Conservation (phyloP, 352 stramenopile species). For the Thalassiosira ordinaria region DNA sequence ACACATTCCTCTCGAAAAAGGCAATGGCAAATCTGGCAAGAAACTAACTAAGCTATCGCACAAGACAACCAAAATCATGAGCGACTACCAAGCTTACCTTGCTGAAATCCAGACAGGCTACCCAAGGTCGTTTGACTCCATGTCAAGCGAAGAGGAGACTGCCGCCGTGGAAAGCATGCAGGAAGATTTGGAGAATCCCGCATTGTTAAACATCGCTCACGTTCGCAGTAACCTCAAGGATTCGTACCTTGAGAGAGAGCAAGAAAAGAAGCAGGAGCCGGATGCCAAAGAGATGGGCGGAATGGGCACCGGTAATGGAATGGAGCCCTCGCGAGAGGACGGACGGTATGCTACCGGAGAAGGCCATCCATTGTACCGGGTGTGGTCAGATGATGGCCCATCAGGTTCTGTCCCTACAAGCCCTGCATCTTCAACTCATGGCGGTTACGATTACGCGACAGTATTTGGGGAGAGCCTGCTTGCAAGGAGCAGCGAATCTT, state of each 20-base stretch:
- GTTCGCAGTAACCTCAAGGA: background rate
- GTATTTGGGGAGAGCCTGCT: background rate
- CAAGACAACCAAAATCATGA: conserved; percentile 4
- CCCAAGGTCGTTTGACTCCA: no score
- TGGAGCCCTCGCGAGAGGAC: background rate
- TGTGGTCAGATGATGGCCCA: background rate
- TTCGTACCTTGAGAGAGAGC: background rate
- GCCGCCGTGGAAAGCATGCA: background rate
- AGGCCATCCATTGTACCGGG: background rate
- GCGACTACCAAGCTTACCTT: conserved; percentile 1
- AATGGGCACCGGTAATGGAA: background rate
- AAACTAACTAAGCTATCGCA: background rate
- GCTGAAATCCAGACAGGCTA: background rate
- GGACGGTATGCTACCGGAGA: background rate
- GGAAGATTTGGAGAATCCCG: background rate
- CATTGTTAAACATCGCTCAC: background rate
- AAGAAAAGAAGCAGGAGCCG: background rate
- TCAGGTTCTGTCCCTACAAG: background rate
- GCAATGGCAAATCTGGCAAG: background rate
- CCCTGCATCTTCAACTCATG: background rate
- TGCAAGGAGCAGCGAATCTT: no score
- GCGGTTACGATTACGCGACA: background rate
- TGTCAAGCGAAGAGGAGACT: background rate
- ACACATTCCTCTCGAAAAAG: background rate
- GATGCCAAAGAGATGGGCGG: no score